phyloP scores from a whole-genome alignment of 2,329 filamentous ascomycete genomes.

The Grosmannia huntii region DNA sequence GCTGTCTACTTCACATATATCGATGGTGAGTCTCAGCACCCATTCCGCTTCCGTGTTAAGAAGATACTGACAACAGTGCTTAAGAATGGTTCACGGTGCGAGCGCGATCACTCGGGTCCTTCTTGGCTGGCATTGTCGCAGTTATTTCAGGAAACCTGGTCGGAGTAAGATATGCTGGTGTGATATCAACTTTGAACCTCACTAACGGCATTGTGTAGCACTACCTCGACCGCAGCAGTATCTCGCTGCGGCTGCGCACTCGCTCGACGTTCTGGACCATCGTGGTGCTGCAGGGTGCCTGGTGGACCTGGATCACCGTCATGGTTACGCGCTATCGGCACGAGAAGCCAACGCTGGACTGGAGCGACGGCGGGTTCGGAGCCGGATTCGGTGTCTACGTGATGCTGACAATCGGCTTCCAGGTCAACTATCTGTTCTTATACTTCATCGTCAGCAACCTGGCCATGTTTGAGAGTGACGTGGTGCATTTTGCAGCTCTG shows the following conservation, averaged over 20 bases:
- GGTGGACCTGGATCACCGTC: slow-evolving; percentile 61
- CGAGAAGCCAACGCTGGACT: slow-evolving; percentile 51
- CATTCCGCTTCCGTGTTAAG: not conserved
- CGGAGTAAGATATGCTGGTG: slow-evolving; percentile 28
- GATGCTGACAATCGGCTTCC: slow-evolving; percentile 54
- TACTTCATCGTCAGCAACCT: slow-evolving; percentile 61
- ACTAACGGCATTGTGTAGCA: slow-evolving; percentile 15
- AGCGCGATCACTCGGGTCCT: slow-evolving; percentile 55
- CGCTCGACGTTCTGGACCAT: slow-evolving; percentile 42
- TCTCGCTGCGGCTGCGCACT: slow-evolving; percentile 40
- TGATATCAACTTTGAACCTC: too few species aligned
- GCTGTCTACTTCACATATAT: slow-evolving; percentile 62
- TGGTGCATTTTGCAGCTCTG: slow-evolving; percentile 55
- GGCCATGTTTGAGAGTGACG: slow-evolving; percentile 45
- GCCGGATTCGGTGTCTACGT: slow-evolving; percentile 54
- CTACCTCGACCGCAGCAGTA: slow-evolving; percentile 45
- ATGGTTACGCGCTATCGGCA: slow-evolving; percentile 46
- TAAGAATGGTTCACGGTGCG: slow-evolving; percentile 57
- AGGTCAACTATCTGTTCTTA: slow-evolving; percentile 62
- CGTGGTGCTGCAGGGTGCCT: slow-evolving; percentile 48
- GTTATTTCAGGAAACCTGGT: slow-evolving; percentile 53
- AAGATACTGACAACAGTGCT: not conserved
- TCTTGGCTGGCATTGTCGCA: slow-evolving; percentile 55
- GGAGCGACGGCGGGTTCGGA: slow-evolving; percentile 50
- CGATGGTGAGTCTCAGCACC: slow-evolving; percentile 20